Conservation (phyloP, 1,284 basidiomycete genomes). For the Entoloma clypeatum region DNA sequence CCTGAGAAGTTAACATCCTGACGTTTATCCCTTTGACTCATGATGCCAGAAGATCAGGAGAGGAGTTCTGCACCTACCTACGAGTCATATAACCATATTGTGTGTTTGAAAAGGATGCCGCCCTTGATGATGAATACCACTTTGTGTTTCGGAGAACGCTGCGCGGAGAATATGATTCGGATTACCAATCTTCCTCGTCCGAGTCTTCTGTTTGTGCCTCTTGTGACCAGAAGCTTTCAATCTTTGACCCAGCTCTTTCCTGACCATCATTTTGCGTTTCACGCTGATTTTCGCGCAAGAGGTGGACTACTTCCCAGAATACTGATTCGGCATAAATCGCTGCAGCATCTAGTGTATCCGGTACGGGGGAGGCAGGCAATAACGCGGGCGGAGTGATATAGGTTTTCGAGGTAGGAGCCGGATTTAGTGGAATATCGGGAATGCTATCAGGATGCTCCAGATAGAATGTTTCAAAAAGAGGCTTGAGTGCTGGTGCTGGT, state of each 20-base stretch:
- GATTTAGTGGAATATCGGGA: constrained; percentile 14
- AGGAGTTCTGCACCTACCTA: no score
- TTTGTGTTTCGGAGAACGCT: neutral
- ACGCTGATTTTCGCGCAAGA: constrained; percentile 19
- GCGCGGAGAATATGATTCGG: neutral
- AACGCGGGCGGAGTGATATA: constrained; percentile 39
- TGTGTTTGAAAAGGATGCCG: no score
- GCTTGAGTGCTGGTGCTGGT: constrained; percentile 22
- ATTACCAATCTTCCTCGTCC: constrained; percentile 35
- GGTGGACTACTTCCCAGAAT: constrained; percentile 52
- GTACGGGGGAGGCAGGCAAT: constrained; percentile 37
- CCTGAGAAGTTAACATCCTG: no score
- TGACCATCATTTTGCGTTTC: constrained; percentile 1
- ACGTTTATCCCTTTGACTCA: no score
- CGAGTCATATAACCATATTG: no score
- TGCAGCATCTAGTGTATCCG: constrained; percentile 57
- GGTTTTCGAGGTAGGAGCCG: constrained; percentile 9
- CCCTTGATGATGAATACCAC: no score
- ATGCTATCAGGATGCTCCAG: constrained; percentile 34
- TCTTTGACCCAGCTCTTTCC: constrained; percentile 11
- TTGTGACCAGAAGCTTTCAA: constrained; percentile 45
- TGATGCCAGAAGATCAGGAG: no score
- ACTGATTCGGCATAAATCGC: constrained; percentile 54
- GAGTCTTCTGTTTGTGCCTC: constrained; percentile 36
- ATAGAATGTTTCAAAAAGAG: constrained; percentile 58